Evolutionary conservation across 2,329 filamentous ascomycete species (phyloP), one percentile per base, ranked within the genome.

Genomic region (Sphaerulina populicola): DNA sequence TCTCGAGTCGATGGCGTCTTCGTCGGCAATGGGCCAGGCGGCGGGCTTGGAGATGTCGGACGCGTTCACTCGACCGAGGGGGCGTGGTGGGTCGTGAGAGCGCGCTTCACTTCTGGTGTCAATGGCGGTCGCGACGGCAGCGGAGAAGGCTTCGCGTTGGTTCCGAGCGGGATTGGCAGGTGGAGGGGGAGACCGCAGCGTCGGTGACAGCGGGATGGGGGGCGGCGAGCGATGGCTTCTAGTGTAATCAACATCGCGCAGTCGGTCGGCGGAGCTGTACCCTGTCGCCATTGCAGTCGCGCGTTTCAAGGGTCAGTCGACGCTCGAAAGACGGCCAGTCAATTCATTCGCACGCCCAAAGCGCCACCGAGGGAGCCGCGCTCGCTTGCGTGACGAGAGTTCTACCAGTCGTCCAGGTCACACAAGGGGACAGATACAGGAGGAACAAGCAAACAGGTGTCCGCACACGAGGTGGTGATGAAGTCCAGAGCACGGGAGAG

Each of bases 211-310:
- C 40, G 54, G 59, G 18, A 52, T 51, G 40, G 50, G 55, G 38
- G 60, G 57, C 27, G 57, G 53, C 29, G 51, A 18, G 37, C 61
- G 57, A 51, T 62, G 61, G 18, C 57, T 49, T 29, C 49, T 35
- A 15, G 53, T 57, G 47, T 61, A 62, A 54, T 62, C 59, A 31
- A 49, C 52, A 35, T 60, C 60, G 36, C 51, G 51, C 50, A 56
- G 51, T 37, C 49, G 46, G 33, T 52, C 52, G 30, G 55, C 57
- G 42, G 51, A 55, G 35, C 43, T 56, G 36, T 57, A 57, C 47
- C 56, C 56, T 50, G 58, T 54, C 33, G 58, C 58, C 58, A 60
- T 60, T 31, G 38, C 30, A 10, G 31, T 38, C 44, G 18, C 44
- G 31, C 14, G 52, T 53, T 53, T 53, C 51, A 49, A 49, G 45